Evolutionary conservation across 1,139 yeast genomes (phyloP), one percentile per base, ranked within the genome.

Genomic region (Scheffersomyces parashehatae): DNA sequence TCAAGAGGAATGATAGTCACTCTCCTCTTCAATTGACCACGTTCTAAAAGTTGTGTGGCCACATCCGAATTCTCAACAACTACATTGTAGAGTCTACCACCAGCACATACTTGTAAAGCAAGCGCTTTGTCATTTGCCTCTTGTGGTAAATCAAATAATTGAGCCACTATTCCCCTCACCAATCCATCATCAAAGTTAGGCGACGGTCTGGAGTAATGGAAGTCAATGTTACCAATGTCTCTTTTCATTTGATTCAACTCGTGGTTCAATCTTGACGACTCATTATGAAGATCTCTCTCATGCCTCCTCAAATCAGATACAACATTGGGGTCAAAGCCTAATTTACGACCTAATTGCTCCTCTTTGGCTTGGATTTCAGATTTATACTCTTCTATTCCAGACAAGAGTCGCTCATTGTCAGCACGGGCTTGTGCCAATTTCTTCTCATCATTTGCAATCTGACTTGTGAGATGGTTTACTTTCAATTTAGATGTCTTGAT

Each of bases 31-130:
- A 93, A 73, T 49, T 81, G 81, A 7, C 98, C 98, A 34, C 73
- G 74, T 54, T 90, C 93, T 38, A 95, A 73, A 12, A 95, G 67
- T 48, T 85, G 85, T 0, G 96, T 77, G 7, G 96, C 99, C 5
- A 89, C 85, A 24, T 74, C 82, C 45, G 95, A 95, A 42, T 81
- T 85, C 55, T 91, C 97, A 29, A 95, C 99, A 41, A 95, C 90
- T 33, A 95, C 90, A 58, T 91, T 90, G 63, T 83, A 95, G 33
- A 95, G 67, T 53, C 95, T 75, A 3, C 93, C 95, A 38, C 99
- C 99, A 4, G 98, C 99, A 64, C 97, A 87, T 2, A 88, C 85
- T 63, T 95, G 98, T 38, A 95, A 70, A 0, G 99, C 99, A 35
- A 85, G 75, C 0, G 96, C 86, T 46, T 85, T 83, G 30, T 80